Percentiles rank a stretch among this genome's conserved stretches.
phyloP scores from a whole-genome alignment of 2,329 filamentous ascomycete species.

The Pseudocercospora eumusae region DNA sequence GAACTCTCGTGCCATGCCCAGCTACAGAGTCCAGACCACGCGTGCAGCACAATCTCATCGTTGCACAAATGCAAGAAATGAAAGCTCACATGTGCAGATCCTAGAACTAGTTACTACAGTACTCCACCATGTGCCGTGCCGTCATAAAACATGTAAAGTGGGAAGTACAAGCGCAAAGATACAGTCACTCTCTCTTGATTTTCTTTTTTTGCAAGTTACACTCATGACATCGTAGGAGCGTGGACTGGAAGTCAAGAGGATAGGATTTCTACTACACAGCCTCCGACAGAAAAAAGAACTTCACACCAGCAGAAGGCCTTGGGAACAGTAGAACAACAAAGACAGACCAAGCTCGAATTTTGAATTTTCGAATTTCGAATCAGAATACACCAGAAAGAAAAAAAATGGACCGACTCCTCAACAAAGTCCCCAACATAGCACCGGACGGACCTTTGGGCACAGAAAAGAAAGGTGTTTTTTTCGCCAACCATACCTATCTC shows the following conservation, averaged over 20 bases:
- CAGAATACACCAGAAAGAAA: no score
- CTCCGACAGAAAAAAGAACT: no score
- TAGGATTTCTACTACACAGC: no score
- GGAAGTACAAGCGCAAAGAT: background rate
- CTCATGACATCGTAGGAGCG: no score
- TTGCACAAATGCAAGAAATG: slow-evolving; percentile 3
- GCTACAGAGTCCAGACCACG: background rate
- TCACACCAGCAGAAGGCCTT: no score
- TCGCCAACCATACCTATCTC: no score
- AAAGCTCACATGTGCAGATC: slow-evolving; percentile 2
- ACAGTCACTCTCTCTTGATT: background rate
- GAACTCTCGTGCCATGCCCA: background rate
- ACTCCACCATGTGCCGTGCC: slow-evolving; percentile 6
- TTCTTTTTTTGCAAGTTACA: background rate
- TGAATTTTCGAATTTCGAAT: background rate
- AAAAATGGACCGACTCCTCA: slow-evolving; percentile 23
- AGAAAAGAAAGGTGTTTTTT: slow-evolving; percentile 32
- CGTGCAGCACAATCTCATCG: background rate
- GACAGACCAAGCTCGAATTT: no score
- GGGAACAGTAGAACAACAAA: no score
- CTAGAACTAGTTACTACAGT: no score
- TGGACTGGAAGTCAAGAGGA: no score
- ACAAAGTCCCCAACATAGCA: slow-evolving; percentile 32
- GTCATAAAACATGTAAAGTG: slow-evolving; percentile 3
- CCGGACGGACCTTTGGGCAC: slow-evolving; percentile 34